Evolutionary conservation across 1,139 yeast species (phyloP).

Genomic region (Magnusiomyces tetraspermus): DNA sequence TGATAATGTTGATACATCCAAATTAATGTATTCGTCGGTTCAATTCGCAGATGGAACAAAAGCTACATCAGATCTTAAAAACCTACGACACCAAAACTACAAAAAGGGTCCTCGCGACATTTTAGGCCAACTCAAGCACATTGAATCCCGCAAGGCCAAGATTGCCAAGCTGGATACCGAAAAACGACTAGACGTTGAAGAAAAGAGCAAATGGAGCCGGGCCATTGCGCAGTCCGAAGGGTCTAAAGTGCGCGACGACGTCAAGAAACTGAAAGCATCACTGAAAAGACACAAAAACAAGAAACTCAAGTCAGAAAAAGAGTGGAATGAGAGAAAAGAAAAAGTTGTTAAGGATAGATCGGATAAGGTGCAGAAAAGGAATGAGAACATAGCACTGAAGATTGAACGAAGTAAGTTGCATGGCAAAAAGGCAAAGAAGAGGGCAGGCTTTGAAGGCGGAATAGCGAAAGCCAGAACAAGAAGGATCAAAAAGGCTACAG

Average conservation of each 20-base stretch:
- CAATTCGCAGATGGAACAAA: constrained; percentile 74
- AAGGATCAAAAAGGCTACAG: neutral
- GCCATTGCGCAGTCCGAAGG: constrained; percentile 88
- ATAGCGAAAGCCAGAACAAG: constrained; percentile 2
- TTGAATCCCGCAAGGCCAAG: constrained; percentile 66
- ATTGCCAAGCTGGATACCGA: constrained; percentile 53
- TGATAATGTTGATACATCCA: constrained; percentile 32
- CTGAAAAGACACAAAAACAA: constrained; percentile 70
- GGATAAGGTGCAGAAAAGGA: constrained; percentile 72
- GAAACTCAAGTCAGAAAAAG: constrained; percentile 71
- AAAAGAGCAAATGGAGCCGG: constrained; percentile 76
- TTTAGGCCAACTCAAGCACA: constrained; percentile 66
- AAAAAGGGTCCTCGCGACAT: constrained; percentile 84
- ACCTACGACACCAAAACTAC: constrained; percentile 49
- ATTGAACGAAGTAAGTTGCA: constrained; percentile 66
- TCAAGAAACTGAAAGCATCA: constrained; percentile 74
- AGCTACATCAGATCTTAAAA: constrained; percentile 66
- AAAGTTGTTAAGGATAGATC: constrained; percentile 65
- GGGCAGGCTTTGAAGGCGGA: constrained; percentile 36
- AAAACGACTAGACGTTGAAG: constrained; percentile 49
- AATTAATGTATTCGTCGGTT: constrained; percentile 64
- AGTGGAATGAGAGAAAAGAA: constrained; percentile 75
- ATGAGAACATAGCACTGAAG: constrained; percentile 66
- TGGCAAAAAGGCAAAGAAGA: constrained; percentile 29
- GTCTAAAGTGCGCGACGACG: constrained; percentile 77